Percentiles rank a stretch among this genome's conserved stretches.
These are phyloP conservation scores for Andrographis paniculata DNA, from an alignment of 305 asterid genomes.

Conservation along the genomic window DNA sequence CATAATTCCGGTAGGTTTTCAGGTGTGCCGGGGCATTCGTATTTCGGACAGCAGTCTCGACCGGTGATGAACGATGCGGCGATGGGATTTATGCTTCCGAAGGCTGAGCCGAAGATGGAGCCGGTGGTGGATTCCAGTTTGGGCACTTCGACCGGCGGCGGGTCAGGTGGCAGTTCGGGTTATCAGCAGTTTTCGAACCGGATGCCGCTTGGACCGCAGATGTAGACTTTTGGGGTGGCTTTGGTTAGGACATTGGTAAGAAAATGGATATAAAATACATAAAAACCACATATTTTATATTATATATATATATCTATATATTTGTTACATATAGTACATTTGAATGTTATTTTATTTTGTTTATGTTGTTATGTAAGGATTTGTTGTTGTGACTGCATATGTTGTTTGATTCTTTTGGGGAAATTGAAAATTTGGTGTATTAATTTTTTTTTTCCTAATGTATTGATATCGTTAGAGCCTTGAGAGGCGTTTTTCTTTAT, in stretches of 20 bases:
- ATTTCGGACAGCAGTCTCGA: slow-evolving; percentile 35
- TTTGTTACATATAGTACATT: too few species aligned
- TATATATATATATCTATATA: too few species aligned
- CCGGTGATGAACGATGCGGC: slow-evolving; percentile 24
- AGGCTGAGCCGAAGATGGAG: slow-evolving; percentile 58
- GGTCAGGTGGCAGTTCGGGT: slow-evolving; percentile 21
- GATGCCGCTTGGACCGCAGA: slow-evolving; percentile 3
- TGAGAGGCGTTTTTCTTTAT: too few species aligned
- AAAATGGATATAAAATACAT: neutral
- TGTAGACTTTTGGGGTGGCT: neutral
- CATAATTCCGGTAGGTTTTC: slow-evolving; percentile 28
- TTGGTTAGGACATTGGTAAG: neutral
- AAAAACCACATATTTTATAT: neutral
- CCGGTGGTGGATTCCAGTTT: slow-evolving; percentile 42
- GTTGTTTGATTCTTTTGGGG: too few species aligned
- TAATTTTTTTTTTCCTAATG: too few species aligned
- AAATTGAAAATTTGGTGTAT: too few species aligned
- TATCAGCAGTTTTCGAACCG: slow-evolving; percentile 47
- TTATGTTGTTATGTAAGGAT: too few species aligned
- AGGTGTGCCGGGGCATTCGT: slow-evolving; percentile 23
- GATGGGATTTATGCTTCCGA: slow-evolving; percentile 43
- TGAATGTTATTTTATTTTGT: too few species aligned
- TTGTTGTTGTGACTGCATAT: too few species aligned
- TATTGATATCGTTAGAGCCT: too few species aligned
- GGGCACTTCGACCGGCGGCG: slow-evolving; percentile 21